A percentile compares a stretch with the other conserved stretches of the same genome.
phyloP scores from a whole-genome alignment of 2,329 filamentous ascomycete genomes.

The Periconia digitata region DNA sequence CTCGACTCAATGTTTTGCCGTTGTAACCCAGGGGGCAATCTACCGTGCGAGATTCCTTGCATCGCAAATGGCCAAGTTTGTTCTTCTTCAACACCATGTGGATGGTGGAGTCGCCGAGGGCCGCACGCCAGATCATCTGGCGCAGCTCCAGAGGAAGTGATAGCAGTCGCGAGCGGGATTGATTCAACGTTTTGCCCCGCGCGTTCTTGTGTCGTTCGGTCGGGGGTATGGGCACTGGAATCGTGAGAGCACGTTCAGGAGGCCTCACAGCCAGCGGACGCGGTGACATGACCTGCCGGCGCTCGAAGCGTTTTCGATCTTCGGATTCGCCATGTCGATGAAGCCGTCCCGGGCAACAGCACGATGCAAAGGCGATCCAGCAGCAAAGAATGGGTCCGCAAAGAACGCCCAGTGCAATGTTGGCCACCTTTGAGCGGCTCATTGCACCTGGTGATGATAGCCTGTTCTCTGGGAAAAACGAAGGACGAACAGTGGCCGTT shows the following conservation, averaged over 20 bases:
- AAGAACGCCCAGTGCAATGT: constrained; percentile 15
- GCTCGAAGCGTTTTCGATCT: constrained; percentile 23
- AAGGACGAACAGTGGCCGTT: not conserved
- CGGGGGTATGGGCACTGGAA: constrained; percentile 7
- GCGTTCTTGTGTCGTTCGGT: not conserved
- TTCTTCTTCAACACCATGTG: constrained; percentile 23
- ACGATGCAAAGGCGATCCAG: constrained; percentile 19
- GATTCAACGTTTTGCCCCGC: constrained; percentile 16
- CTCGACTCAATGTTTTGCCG: constrained; percentile 12
- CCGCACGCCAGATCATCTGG: constrained; percentile 18
- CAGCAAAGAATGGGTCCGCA: constrained; percentile 22
- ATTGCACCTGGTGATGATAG: constrained; percentile 3
- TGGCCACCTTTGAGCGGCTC: constrained; percentile 11
- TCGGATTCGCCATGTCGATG: constrained; percentile 12
- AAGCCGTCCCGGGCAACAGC: constrained; percentile 19
- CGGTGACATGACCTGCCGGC: constrained; percentile 20
- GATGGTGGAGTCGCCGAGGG: constrained; percentile 19
- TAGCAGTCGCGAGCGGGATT: constrained; percentile 16
- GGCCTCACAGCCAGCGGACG: constrained; percentile 19
- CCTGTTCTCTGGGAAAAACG: not conserved
- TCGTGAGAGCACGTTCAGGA: constrained; percentile 15
- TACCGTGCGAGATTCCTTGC: constrained; percentile 13
- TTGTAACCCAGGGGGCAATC: constrained; percentile 17
- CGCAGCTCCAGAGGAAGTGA: constrained; percentile 21
- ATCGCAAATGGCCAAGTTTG: constrained; percentile 21